Evolutionary conservation across 75 land plant species (phyloP).

Genomic region (Adiantum capillusveneris): DNA sequence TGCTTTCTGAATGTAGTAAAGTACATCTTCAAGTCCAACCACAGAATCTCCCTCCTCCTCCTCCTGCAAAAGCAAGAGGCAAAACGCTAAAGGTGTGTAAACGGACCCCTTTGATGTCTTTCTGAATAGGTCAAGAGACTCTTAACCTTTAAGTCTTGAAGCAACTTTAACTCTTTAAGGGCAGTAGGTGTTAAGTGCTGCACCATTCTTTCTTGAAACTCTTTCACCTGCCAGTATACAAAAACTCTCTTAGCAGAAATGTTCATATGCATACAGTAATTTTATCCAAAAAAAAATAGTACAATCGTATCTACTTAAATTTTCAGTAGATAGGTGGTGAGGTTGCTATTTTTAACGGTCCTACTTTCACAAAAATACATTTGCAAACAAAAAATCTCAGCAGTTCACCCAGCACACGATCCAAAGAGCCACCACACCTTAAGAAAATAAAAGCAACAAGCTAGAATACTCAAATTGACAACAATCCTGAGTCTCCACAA

Average conservation of each 20-base stretch:
- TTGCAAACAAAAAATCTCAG: too few species aligned
- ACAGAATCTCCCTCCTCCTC: constrained; percentile 75
- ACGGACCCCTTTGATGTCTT: not conserved
- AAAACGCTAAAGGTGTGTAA: not conserved
- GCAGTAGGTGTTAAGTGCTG: constrained; percentile 39
- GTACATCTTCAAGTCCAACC: constrained; percentile 74
- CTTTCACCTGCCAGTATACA: constrained; percentile 49
- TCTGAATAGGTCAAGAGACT: not conserved
- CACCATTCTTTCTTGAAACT: constrained; percentile 58
- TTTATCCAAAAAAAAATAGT: too few species aligned
- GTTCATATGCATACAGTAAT: too few species aligned
- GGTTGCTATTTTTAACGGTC: too few species aligned
- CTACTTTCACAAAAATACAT: too few species aligned
- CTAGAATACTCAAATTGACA: too few species aligned
- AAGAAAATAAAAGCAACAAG: too few species aligned
- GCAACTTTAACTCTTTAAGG: constrained; percentile 36
- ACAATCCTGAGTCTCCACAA: too few species aligned
- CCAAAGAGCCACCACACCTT: too few species aligned
- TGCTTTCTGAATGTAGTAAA: constrained; percentile 65
- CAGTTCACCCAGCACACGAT: too few species aligned
- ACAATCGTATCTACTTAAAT: too few species aligned
- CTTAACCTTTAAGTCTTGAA: constrained; percentile 60
- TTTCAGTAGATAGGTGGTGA: too few species aligned
- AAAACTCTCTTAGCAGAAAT: not conserved
- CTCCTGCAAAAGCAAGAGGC: constrained; percentile 24